Evolutionary conservation across 1,284 basidiomycete species (phyloP), one percentile per base, ranked within the genome.

Genomic region (Trichosporon ovoides): DNA sequence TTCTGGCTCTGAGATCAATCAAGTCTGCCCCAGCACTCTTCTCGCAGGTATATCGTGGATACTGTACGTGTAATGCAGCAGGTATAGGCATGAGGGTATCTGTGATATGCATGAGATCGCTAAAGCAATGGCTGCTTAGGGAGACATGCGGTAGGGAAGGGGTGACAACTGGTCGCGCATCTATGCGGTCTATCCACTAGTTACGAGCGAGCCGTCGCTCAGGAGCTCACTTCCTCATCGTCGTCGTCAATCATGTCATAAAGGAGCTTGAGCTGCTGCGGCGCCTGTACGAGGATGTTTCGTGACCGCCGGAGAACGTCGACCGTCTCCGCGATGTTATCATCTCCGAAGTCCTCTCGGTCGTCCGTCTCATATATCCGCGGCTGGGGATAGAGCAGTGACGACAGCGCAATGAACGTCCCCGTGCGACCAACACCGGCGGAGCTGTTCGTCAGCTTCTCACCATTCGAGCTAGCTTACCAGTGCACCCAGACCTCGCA

Each of bases 401-500:
- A 70, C 10, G 69, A 66, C 16, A 76, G 66, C 10, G 70, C 66
- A 55, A 76, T 68, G 59, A 75, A 75, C 2, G 73, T 66, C 2
- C 73, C 73, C 7, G 73, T 76, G 13, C 74, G 58, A 3, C 74
- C 74, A 2, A 76, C 70, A 13, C 74, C 74, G 2, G 74, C 74
- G 3, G 74, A 76, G 59, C 74, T 74, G 49, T 24, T 7, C 40
- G 7, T 28, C 12, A 19, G 22, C 28, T 12, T 20, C 52, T 13
- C 40, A n/a, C n/a, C 28, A 46, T 40, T n/a, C n/a, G 16, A 28
- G 7, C n/a, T 14, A 1, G 68, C 71, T 55, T 54, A 75, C 74
- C 74, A 76, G 53, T 76, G 74, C 3, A 74, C 71, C 74, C 74
- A 76, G 10, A 75, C 66, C 60, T 76, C 74, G 46, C 68, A 68